A percentile compares a stretch with the other conserved stretches of the same genome.
Conservation (phyloP, 1,284 basidiomycete species). For the Marasmius fiardii region DNA sequence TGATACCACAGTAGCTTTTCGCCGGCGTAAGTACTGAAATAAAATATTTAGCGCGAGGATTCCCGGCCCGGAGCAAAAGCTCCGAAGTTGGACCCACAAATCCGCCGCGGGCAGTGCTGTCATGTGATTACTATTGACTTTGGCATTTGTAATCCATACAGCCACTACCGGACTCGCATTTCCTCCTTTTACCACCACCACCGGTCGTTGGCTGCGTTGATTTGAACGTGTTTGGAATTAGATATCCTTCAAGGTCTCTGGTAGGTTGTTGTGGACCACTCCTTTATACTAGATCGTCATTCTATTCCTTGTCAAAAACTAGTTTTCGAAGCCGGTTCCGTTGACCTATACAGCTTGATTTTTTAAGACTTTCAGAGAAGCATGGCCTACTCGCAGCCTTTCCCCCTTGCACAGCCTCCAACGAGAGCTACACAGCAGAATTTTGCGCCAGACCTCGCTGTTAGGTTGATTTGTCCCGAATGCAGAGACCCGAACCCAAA, state of each 20-base stretch:
- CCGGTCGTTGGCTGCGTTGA: not conserved
- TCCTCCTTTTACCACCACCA: not conserved
- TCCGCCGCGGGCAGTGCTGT: too few relatives aligned
- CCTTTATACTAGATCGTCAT: too few relatives aligned
- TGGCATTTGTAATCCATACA: not conserved
- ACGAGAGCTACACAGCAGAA: conserved; percentile 18
- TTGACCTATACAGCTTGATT: not conserved
- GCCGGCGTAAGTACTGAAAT: too few relatives aligned
- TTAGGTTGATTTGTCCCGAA: conserved; percentile 92
- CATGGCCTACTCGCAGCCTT: conserved; percentile 38
- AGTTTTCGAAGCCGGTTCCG: not conserved
- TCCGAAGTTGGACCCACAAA: too few relatives aligned
- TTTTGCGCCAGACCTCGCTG: conserved; percentile 80
- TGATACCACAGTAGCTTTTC: too few relatives aligned
- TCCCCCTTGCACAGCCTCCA: conserved; percentile 13
- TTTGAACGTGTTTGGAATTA: not conserved
- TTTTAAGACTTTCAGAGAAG: not conserved
- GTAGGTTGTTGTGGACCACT: not conserved
- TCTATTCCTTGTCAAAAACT: not conserved
- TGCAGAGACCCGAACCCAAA: conserved; percentile 91
- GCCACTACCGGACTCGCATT: not conserved
- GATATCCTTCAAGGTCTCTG: not conserved
- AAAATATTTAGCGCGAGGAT: too few relatives aligned
- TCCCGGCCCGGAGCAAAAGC: too few relatives aligned
- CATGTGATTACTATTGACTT: not conserved